phyloP scores from a whole-genome alignment of 768 basidiomycete species.

The Dioszegia aurantiaca region DNA sequence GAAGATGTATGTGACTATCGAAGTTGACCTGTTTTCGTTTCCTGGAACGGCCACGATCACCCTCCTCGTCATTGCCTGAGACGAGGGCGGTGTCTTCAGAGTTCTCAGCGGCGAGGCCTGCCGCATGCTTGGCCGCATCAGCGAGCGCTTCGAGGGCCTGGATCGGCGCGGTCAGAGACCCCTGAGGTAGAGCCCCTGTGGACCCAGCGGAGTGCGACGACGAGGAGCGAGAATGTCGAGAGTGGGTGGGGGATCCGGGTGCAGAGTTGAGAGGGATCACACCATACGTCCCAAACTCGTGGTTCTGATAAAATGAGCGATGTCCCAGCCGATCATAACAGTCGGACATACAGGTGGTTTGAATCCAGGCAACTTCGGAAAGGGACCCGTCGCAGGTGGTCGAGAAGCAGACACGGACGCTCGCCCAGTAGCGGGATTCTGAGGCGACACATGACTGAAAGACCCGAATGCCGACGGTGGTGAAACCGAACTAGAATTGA shows the following conservation, averaged over 20 bases:
- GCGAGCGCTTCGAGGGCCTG: conserved; percentile 91
- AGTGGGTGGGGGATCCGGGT: conserved; percentile 59
- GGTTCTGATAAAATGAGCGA: conserved; percentile 58
- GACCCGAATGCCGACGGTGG: conserved; percentile 24
- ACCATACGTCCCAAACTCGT: conserved; percentile 87
- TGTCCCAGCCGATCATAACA: not conserved
- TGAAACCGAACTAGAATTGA: conserved; percentile 24
- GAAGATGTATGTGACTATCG: conserved; percentile 64
- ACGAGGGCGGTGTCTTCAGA: not conserved
- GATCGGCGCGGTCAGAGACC: conserved; percentile 83
- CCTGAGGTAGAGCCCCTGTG: conserved; percentile 79
- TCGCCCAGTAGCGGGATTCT: conserved; percentile 27
- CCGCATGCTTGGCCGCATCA: conserved; percentile 88
- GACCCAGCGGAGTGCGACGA: conserved; percentile 88
- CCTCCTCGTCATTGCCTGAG: conserved; percentile 15
- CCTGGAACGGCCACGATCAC: conserved; percentile 58
- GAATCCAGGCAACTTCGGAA: conserved; percentile 87
- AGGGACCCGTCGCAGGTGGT: conserved; percentile 50
- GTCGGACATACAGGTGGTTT: conserved; percentile 67
- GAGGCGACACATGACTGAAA: conserved; percentile 20
- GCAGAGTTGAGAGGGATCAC: conserved; percentile 61
- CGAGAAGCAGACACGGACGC: not conserved
- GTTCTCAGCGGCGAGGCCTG: conserved; percentile 17
- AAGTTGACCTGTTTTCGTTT: conserved; percentile 82
- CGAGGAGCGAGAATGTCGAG: conserved; percentile 28